phyloP scores from a whole-genome alignment of 306 rosid genomes.

The Pyrus betulifolia region DNA sequence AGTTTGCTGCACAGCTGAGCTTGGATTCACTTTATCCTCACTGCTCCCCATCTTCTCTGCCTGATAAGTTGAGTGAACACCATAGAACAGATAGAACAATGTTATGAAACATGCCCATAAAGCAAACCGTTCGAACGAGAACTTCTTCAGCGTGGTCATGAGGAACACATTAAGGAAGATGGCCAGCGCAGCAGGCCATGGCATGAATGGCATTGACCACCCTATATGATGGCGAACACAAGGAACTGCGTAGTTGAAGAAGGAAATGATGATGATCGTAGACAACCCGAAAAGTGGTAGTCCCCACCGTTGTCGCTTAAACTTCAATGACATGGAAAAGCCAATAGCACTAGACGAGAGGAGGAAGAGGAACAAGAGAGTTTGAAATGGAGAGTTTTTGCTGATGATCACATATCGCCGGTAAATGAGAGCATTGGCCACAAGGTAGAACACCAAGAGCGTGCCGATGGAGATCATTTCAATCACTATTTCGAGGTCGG shows the following conservation, averaged over 20 bases:
- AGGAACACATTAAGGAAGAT: conserved; percentile 76
- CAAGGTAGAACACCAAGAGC: conserved; percentile 78
- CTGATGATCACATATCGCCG: conserved; percentile 53
- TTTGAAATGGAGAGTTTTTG: conserved; percentile 39
- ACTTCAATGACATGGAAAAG: conserved; percentile 65
- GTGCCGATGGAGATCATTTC: conserved; percentile 72
- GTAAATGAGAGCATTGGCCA: conserved; percentile 81
- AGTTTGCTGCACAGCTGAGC: conserved; percentile 32
- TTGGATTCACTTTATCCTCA: conserved; percentile 29
- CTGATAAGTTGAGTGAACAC: conserved; percentile 81
- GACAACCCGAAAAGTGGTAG: conserved; percentile 41
- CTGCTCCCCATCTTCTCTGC: conserved; percentile 58
- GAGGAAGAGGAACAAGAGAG: conserved; percentile 57
- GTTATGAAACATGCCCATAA: conserved; percentile 60
- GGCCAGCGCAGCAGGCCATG: conserved; percentile 82
- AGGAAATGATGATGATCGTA: conserved; percentile 40
- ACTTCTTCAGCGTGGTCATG: conserved; percentile 47
- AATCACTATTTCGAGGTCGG: conserved; percentile 60
- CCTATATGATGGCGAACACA: conserved; percentile 5
- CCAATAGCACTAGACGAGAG: conserved; percentile 59
- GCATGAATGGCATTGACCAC: conserved; percentile 89
- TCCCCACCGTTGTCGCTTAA: conserved; percentile 61
- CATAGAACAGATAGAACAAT: conserved; percentile 73
- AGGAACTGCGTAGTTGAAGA: conserved; percentile 53
- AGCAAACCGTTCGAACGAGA: conserved; percentile 62